Evolutionary conservation across 2,329 filamentous ascomycete species (phyloP), one percentile per base, ranked within the genome.

Genomic region (Rutstroemia sp.): DNA sequence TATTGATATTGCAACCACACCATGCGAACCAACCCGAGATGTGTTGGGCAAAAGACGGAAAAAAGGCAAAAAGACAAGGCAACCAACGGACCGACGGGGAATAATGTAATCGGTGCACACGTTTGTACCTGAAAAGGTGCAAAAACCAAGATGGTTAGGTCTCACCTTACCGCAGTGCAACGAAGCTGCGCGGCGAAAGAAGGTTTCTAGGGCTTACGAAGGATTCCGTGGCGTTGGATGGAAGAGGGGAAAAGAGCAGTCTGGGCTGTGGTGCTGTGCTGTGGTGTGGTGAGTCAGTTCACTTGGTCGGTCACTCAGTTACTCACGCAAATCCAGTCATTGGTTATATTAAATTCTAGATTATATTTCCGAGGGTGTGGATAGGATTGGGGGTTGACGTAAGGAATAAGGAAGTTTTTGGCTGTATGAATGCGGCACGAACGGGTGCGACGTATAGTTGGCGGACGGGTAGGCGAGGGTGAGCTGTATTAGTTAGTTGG

Each of bases 191-290:
- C 4, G 16, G 3, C 16, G 39, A n/a, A 42, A 42, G 39, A n/a
- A 21, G 39, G n/a, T 45, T 45, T 23, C 21, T 53, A 48, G 45
- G 52, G 17, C 45, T 34, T 37, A 54, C 25, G 23, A 49, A 54
- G 50, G 50, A 52, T 52, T 45, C 50, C n/a, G 17, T 52, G 39
- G 50, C 50, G 39, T 45, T 30, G 21, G 4, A 34, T 10, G 25
- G 19, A 49, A 42, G 37, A 49, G 45, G 52, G 52, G 52, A 34
- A 34, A 10, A 34, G 30, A 12, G 7, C 30, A 34, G 30, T 34
- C 30, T 34, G 9, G 30, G 12, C 4, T 4, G 3, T 4, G 12
- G 12, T 10, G 30, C 9, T 4, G 30, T 34, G 30, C 9, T 4
- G 30, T 34, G 30, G 25, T 27, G 7, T 27, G 25, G 25, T 27